phyloP scores from a whole-genome alignment of 345 rosid species.

The Physaria fendleri region DNA sequence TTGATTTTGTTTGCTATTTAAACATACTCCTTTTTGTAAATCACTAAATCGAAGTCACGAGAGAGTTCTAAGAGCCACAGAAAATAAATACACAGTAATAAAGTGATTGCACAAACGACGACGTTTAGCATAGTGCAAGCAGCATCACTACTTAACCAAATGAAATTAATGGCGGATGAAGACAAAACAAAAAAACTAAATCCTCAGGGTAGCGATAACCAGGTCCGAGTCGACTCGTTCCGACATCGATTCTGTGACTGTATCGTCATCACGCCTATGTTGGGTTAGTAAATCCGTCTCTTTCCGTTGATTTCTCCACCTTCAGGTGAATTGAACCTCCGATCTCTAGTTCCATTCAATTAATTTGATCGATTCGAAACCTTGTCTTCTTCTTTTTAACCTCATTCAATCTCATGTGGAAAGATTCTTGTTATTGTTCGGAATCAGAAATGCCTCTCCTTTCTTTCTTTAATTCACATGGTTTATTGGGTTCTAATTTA shows the following conservation, averaged over 20 bases:
- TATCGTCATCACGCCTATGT: constrained; percentile 7
- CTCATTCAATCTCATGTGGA: neutral
- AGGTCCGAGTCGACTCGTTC: constrained; percentile 21
- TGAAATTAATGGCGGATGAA: neutral
- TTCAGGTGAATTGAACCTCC: constrained; percentile 23
- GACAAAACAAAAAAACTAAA: neutral
- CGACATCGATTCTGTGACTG: constrained; percentile 18
- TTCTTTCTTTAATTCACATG: constrained; percentile 1
- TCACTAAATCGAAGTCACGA: neutral
- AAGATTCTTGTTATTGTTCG: neutral
- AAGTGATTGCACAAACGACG: neutral
- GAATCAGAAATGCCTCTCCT: neutral
- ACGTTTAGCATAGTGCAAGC: neutral
- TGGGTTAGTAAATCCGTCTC: constrained; percentile 3
- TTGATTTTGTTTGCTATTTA: too few species aligned
- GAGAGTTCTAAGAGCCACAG: neutral
- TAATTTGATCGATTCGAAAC: neutral
- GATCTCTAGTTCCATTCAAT: neutral
- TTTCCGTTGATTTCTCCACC: constrained; percentile 11
- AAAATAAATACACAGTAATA: neutral
- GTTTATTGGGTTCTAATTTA: neutral
- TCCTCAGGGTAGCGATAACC: neutral
- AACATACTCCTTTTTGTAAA: too few species aligned
- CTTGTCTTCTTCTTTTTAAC: neutral
- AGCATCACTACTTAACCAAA: neutral